These are phyloP conservation scores for Diaporthe australafricana DNA, from an alignment of 2,329 filamentous ascomycete species.

Conservation along the genomic window DNA sequence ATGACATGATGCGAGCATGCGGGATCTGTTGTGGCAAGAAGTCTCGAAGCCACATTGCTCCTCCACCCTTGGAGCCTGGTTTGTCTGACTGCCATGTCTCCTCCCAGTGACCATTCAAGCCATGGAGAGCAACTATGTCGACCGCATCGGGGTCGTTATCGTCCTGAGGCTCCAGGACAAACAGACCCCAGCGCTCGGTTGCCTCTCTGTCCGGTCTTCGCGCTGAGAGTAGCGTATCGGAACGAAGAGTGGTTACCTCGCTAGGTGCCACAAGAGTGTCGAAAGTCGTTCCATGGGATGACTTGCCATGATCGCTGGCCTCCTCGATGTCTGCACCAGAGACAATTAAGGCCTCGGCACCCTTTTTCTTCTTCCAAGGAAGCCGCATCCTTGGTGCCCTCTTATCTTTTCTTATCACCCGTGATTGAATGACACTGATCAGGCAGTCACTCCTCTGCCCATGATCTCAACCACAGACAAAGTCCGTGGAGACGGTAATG, in stretches of 20 bases:
- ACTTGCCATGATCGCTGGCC: neutral
- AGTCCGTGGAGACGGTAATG: neutral
- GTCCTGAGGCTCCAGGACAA: slow-evolving; percentile 10
- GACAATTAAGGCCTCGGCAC: neutral
- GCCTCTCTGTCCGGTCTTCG: neutral
- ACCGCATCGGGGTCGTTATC: slow-evolving; percentile 25
- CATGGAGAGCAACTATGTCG: slow-evolving; percentile 29
- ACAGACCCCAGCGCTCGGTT: slow-evolving; percentile 5
- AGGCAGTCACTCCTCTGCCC: neutral
- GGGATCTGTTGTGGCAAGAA: slow-evolving; percentile 36
- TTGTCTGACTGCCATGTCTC: slow-evolving; percentile 26
- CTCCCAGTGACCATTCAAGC: slow-evolving; percentile 28
- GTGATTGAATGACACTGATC: neutral
- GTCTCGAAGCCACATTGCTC: slow-evolving; percentile 23
- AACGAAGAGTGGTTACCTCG: neutral
- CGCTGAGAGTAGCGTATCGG: neutral
- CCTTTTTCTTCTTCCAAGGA: slow-evolving; percentile 11
- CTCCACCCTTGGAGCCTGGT: slow-evolving; percentile 5
- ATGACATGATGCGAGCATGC: slow-evolving; percentile 36
- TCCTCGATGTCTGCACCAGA: neutral
- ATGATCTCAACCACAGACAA: neutral
- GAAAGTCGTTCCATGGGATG: slow-evolving; percentile 2
- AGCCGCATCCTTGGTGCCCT: neutral
- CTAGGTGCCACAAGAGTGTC: neutral
- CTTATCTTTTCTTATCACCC: neutral